These are phyloP conservation scores for Blepharisma stoltei DNA, from an alignment of 73 alveolate genomes.

Conservation along the genomic window DNA sequence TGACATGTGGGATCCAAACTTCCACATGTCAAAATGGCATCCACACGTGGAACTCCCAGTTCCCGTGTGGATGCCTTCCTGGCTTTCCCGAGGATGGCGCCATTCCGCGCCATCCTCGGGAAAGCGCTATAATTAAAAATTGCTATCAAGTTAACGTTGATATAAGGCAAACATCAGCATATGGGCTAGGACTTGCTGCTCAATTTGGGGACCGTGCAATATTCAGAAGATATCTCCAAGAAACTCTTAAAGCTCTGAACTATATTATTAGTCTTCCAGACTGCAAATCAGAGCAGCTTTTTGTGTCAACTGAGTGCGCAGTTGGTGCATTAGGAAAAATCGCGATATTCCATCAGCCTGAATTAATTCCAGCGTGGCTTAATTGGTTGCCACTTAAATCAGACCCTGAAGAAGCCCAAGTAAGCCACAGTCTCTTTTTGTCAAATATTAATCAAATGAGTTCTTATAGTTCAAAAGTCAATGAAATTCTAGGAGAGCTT, in stretches of 20 bases:
- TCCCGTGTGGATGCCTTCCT: too few relatives aligned
- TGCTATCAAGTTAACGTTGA: not conserved
- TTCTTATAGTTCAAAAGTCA: too few relatives aligned
- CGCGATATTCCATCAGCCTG: not conserved
- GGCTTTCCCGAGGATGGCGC: too few relatives aligned
- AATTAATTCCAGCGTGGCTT: not conserved
- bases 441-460: not conserved
- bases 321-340: conserved; percentile 30
- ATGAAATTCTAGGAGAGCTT: too few relatives aligned
- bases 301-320: conserved; percentile 13
- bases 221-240: not conserved
- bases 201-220: not conserved
- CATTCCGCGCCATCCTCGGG: too few relatives aligned
- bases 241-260: not conserved
- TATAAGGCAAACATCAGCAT: conserved; percentile 16
- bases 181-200: not conserved
- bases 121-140: not conserved
- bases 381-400: conserved; percentile 18
- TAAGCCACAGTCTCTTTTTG: not conserved
- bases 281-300: not conserved
- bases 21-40: too few relatives aligned
- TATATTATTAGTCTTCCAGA: not conserved
- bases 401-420: conserved; percentile 25
- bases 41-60: too few relatives aligned
- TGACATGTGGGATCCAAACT: too few relatives aligned